A percentile compares a stretch with the other conserved stretches of the same genome.
These are phyloP conservation scores for apple (Malus domestica) DNA, from an alignment of 306 rosid genomes.

Conservation along the genomic window ASM211411v1 NC_041802.1:24188001-24188500, in stretches of 20 bases:
- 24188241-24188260: background rate
- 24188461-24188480: background rate
- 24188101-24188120: background rate
- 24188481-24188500: background rate
- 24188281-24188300: background rate
- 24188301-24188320: background rate
- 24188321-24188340: background rate
- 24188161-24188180: background rate
- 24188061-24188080: constrained; percentile 9
- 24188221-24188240: background rate
- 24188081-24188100: background rate
- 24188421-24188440: background rate
- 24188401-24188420: background rate
- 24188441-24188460: background rate
- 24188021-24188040: background rate
- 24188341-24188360: background rate
- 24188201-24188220: background rate
- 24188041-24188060: background rate
- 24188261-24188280: background rate
- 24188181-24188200: background rate
- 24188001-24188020: background rate
- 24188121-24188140: constrained; percentile 6
- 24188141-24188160: background rate
- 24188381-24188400: background rate
- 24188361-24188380: background rate